These are phyloP conservation scores for Lasiosphaeria ovina DNA, from an alignment of 495 filamentous ascomycete genomes.

Conservation along the genomic window DNA sequence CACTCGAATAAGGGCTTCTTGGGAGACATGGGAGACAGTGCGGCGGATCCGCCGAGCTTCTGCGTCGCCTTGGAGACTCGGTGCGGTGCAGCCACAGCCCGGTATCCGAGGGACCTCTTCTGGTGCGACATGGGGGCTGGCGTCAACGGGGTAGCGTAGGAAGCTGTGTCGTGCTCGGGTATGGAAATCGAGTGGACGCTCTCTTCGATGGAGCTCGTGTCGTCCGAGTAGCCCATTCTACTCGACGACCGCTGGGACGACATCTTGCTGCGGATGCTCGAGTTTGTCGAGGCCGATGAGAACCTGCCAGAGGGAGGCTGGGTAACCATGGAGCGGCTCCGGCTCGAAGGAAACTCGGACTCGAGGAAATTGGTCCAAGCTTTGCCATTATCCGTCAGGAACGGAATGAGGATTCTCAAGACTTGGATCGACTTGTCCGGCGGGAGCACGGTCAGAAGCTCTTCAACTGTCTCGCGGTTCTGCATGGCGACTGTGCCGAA, in stretches of 20 bases:
- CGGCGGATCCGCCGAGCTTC: slow-evolving; percentile 2
- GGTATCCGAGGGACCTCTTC: slow-evolving; percentile 4
- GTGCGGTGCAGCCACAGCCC: background rate
- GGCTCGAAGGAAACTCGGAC: background rate
- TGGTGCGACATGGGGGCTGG: background rate
- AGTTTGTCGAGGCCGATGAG: background rate
- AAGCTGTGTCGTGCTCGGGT: slow-evolving; percentile 6
- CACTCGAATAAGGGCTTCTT: slow-evolving; percentile 23
- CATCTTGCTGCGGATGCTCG: background rate
- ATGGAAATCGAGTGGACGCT: slow-evolving; percentile 10
- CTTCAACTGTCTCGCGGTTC: background rate
- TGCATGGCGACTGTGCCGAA: background rate
- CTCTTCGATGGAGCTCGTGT: slow-evolving; percentile 10
- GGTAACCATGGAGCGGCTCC: too few relatives aligned
- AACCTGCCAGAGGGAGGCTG: too few relatives aligned
- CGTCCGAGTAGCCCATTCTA: slow-evolving; percentile 14
- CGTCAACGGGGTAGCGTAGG: background rate
- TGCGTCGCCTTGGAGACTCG: slow-evolving; percentile 6
- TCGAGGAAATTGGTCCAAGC: background rate
- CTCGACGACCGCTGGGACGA: slow-evolving; percentile 9
- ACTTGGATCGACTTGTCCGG: background rate
- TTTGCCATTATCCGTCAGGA: background rate
- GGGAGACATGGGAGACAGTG: slow-evolving; percentile 11
- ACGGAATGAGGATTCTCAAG: background rate
- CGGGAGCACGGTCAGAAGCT: background rate